Base-by-base conservation (phyloP, 352 stramenopile genomes). In the Phytophthora constricta region DNA sequence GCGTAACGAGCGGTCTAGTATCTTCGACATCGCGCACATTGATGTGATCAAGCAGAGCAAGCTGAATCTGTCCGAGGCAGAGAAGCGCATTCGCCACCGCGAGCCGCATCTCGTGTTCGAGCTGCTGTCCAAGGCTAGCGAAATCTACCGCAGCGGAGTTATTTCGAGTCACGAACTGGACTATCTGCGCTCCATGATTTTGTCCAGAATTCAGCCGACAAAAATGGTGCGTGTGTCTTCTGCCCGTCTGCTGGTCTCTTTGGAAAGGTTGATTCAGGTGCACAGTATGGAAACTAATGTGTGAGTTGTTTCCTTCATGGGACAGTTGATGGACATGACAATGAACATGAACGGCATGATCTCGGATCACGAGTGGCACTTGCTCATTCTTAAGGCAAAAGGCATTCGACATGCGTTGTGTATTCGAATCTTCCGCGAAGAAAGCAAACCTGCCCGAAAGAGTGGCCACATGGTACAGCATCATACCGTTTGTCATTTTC, bases 341-440 rank as follows among this genome's bases (percentile, higher is more conserved):
- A 91, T 92, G 74, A 90, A 87, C 34, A 93, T 91, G 86, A 82
- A 93, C 62, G 79, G 80, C 20, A 88, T 92, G 66, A 96, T 96
- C 45, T 91, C 87, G 4, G 86, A 96, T 45, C 87, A 96, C 65
- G 84, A 96, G 62, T 96, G 87, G 87, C 87, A 96, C 60, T 72
- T 87, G 45, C 70, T 94, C 19, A 85, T 96, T 33, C 62, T 96
- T 9, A 93, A 93, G 56, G 78, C 80, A 16, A 96, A 94, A 79
- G 85, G 87, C 90, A 91, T 95, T 76, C 87, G 87, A 2, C 85
- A 93, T 63, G 87, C 80, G 1, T 61, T 96, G 20, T 94, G 81
- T 9, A 86, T 96, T 65, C 87, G 86, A 41, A 79, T 96, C 20
- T 82, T 93, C 57, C 86, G 81, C 8, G 84, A 93, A 75, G 74